Evolutionary conservation across 345 rosid species (phyloP).

Genomic region (Gossypium longicalyx): DNA sequence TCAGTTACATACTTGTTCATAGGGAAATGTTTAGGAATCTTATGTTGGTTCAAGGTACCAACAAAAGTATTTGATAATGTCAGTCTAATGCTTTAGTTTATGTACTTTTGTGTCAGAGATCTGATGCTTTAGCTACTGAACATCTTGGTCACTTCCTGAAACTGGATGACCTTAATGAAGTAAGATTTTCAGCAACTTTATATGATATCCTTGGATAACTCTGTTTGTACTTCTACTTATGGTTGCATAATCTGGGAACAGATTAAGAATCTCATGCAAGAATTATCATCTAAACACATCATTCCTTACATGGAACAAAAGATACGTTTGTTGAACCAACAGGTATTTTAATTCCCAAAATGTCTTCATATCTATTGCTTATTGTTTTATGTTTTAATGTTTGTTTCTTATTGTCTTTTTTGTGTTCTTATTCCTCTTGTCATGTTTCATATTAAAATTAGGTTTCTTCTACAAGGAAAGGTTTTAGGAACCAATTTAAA

Average conservation of each 20-base stretch:
- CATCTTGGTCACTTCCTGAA: conserved; percentile 70
- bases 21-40: background rate
- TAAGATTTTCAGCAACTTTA: conserved; percentile 19
- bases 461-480: conserved; percentile 95
- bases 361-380: background rate
- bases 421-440: conserved; percentile 18
- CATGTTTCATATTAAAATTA: conserved; percentile 26
- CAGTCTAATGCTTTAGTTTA: conserved; percentile 18
- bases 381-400: conserved; percentile 6
- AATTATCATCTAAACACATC: conserved; percentile 76
- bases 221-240: conserved; percentile 12
- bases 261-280: conserved; percentile 85
- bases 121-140: conserved; percentile 40
- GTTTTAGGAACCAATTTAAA: conserved; percentile 85
- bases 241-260: conserved; percentile 32
- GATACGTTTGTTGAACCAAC: conserved; percentile 82
- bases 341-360: conserved; percentile 37
- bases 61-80: background rate
- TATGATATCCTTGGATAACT: conserved; percentile 2
- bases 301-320: conserved; percentile 97
- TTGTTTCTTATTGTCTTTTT: conserved; percentile 11
- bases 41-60: conserved; percentile 9
- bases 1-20: background rate
- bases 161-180: conserved; percentile 70
- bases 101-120: conserved; percentile 50